Percentiles rank a stretch among this genome's conserved stretches.
phyloP scores from a whole-genome alignment of 208 protist species.

The Herpetomonas samuelpessoai region DNA sequence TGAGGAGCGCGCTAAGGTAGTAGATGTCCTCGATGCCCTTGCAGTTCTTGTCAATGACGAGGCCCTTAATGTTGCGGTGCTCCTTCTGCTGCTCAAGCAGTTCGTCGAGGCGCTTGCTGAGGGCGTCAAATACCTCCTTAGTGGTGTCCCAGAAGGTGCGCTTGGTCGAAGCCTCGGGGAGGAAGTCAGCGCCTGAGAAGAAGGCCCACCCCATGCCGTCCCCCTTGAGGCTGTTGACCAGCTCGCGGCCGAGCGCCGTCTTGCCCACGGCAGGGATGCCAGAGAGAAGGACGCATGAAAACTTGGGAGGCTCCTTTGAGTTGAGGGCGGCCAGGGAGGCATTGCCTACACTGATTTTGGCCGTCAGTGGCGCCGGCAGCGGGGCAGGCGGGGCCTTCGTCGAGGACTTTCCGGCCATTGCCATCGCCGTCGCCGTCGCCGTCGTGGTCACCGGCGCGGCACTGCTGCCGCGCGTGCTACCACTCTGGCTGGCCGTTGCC shows the following conservation, averaged over 20 bases:
- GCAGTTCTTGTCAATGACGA: conserved; percentile 89
- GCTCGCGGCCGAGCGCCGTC: conserved; percentile 69
- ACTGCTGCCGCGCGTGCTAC: too few relatives aligned
- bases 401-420: not conserved
- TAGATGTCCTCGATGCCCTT: conserved; percentile 83
- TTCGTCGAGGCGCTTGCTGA: conserved; percentile 74
- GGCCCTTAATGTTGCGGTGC: conserved; percentile 64
- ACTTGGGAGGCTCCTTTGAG: conserved; percentile 85
- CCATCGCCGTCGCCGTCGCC: not conserved
- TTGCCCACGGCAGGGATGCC: conserved; percentile 77
- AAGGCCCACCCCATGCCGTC: conserved; percentile 82
- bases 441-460: conserved; percentile 1
- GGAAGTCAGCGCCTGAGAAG: conserved; percentile 83
- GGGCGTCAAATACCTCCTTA: conserved; percentile 74
- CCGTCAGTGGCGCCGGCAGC: conserved; percentile 14
- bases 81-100: conserved; percentile 59
- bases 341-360: conserved; percentile 71
- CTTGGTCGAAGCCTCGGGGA: conserved; percentile 41
- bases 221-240: conserved; percentile 65
- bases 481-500: too few relatives aligned
- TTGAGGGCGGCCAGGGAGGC: conserved; percentile 57
- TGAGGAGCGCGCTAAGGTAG: conserved; percentile 76
- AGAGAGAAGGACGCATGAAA: conserved; percentile 80
- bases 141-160: conserved; percentile 71
- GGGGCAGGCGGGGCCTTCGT: conserved; percentile 6